Base-by-base conservation (phyloP, 78 protist species). In the Mastigamoeba balamuthi region DNA sequence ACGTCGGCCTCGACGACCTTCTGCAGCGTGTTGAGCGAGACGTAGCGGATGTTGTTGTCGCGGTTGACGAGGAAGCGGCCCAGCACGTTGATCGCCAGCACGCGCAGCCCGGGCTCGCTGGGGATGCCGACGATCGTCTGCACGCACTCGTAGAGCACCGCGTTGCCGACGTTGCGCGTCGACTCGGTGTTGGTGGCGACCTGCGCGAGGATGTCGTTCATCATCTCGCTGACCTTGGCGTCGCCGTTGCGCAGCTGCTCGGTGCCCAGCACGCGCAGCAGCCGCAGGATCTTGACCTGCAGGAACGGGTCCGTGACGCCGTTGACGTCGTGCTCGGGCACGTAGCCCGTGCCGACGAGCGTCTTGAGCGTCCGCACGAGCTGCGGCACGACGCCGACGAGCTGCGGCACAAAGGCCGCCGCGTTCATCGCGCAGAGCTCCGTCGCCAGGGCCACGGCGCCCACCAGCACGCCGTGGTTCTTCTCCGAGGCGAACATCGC, bases 291-390 rank as follows among this genome's bases (percentile, higher is more conserved):
- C 66, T 84, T 79, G 53, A 95, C 93, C 75, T 97, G 99, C 23
- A 97, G 84, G 87, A 95, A 97, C 30, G 99, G 99, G 66, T 97
- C 99, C 2, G 95, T 83, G 42, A 97, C 73, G 27, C 99, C 99
- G 4, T 40, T 38, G n/a, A 97, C 88, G 69, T 96, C 98, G 84
- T 95, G 88, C 36, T 97, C 99, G 25, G 96, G 88, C 27, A 85
- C 74, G 67, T 76, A 90, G 25, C 95, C 90, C 8, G 93, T 42
- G 25, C 71, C 76, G 40, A 89, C 81, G 35, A 97, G 85, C 48
- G 66, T 82, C 83, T 86, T 87, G 53, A 97, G 86, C 40, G 85
- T 66, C 41, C 77, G 74, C 30, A 90, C 78, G 38, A 87, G 76
- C 40, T 65, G 71, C 27, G 94, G 87, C 52, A 91, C 83, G 35